Evolutionary conservation across 805 yeast genomes (phyloP), one percentile per base, ranked within the genome.

Genomic region (Yarrowia keelungensis): DNA sequence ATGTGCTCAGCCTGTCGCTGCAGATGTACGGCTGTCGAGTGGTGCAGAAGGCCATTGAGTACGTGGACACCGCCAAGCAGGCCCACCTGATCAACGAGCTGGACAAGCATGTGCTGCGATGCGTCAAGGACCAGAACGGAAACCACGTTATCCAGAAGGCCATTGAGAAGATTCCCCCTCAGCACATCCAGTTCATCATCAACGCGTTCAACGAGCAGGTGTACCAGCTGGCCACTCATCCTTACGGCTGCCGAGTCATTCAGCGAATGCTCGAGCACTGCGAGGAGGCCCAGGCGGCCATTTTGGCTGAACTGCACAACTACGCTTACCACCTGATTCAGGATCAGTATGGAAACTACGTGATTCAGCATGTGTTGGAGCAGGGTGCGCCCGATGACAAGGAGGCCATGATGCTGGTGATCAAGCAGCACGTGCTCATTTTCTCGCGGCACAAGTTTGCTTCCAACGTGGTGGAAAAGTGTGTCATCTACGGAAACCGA

Each of bases 21-120:
- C 98, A 95, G 75, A 94, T 94, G 97, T 95, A 95, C 78, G 98
- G 98, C 2, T 95, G 99, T 77, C 85, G 99, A 72, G 99, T 95
- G 59, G 96, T 95, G 43, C 99, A 95, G 79, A 85, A 92, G 75
- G 98, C 98, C 0, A 82, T 95, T 67, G 97, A 91, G 76, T 87
- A 86, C 70, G 82, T 91, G 50, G 81, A 81, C 3, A 77, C 85
- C 10, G 85, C 84, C 0, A 90, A 90, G 71, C 95, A 91, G 78
- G 82, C 88, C 36, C 78, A 78, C 42, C 82, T 95, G 41, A 86
- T 92, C 64, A 81, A 82, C 35, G 99, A 95, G 79, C 81, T 95
- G 70, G 85, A 83, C 66, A 83, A 83, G 53, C 82, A 84, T 71
- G 87, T 89, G 32, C 75, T 88, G 66, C 83, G 84, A 69, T 85